Evolutionary conservation across 495 filamentous ascomycete species (phyloP).

Genomic region (Aspergillus affinis): DNA sequence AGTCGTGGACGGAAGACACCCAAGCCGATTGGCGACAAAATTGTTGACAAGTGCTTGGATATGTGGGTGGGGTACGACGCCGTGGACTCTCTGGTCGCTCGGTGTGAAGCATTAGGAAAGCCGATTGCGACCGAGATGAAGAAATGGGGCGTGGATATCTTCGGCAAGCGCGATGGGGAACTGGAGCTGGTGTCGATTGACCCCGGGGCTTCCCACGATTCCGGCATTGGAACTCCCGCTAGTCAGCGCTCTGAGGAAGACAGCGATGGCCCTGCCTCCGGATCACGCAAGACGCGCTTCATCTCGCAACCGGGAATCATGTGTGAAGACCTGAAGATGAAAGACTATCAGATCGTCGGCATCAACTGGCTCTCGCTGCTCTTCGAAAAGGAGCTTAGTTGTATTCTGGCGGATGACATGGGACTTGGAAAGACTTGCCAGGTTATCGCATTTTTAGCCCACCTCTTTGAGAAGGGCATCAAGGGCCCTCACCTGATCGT

Average conservation of each 20-base stretch:
- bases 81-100: slow-evolving; percentile 72
- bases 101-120: slow-evolving; percentile 69
- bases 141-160: slow-evolving; percentile 75
- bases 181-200: slow-evolving; percentile 65
- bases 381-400: slow-evolving; percentile 72
- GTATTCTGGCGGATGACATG: slow-evolving; percentile 97
- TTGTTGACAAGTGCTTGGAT: slow-evolving; percentile 68
- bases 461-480: slow-evolving; percentile 66
- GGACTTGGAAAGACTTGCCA: slow-evolving; percentile 96
- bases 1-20: slow-evolving; percentile 48
- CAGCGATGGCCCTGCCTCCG: slow-evolving; percentile 41
- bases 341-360: slow-evolving; percentile 91
- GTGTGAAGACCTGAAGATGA: slow-evolving; percentile 67
- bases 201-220: slow-evolving; percentile 54
- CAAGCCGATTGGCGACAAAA: slow-evolving; percentile 64
- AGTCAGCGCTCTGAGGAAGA: slow-evolving; percentile 54
- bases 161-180: slow-evolving; percentile 65
- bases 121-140: slow-evolving; percentile 68
- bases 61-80: slow-evolving; percentile 75
- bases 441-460: slow-evolving; percentile 87
- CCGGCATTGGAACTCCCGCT: slow-evolving; percentile 71
- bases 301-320: slow-evolving; percentile 74
- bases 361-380: slow-evolving; percentile 90
- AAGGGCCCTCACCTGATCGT: slow-evolving; percentile 83
- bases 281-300: slow-evolving; percentile 46